These are phyloP conservation scores for Arxiozyma bovina DNA, from an alignment of 1,139 yeast species.

Conservation along the genomic window DNA sequence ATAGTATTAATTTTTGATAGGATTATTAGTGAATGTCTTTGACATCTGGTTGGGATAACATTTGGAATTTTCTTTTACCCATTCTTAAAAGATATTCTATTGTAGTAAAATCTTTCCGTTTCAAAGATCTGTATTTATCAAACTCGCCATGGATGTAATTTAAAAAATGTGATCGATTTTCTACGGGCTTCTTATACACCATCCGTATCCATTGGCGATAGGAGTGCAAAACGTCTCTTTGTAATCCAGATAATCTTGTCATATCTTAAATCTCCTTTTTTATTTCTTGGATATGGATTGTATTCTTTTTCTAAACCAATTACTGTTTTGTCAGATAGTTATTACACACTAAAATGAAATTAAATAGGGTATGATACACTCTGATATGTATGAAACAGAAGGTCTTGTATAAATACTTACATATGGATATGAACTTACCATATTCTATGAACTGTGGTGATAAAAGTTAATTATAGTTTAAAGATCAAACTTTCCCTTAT, in stretches of 20 bases:
- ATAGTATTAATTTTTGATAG: neutral
- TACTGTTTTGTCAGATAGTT: too few species aligned
- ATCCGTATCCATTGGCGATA: constrained; percentile 52
- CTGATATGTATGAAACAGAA: too few species aligned
- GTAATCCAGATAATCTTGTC: constrained; percentile 45
- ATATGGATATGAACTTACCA: too few species aligned
- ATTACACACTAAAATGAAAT: too few species aligned
- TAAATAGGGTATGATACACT: too few species aligned
- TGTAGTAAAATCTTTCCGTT: constrained; percentile 75
- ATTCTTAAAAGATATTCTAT: constrained; percentile 76
- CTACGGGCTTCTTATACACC: constrained; percentile 47
- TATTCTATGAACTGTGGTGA: too few species aligned
- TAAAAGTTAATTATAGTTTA: too few species aligned
- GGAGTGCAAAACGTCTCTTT: constrained; percentile 53
- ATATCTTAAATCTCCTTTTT: neutral
- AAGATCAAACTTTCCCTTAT: too few species aligned
- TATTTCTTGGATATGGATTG: neutral
- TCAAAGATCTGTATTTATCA: constrained; percentile 45
- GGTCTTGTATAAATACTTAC: too few species aligned
- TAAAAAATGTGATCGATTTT: constrained; percentile 32
- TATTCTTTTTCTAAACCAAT: neutral
- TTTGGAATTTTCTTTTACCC: constrained; percentile 65
- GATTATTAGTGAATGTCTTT: constrained; percentile 45
- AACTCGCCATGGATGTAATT: constrained; percentile 49
- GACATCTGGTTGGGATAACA: constrained; percentile 59